phyloP scores from a whole-genome alignment of 2,329 filamentous ascomycete genomes.

The Lasiodiplodia sp. region DNA sequence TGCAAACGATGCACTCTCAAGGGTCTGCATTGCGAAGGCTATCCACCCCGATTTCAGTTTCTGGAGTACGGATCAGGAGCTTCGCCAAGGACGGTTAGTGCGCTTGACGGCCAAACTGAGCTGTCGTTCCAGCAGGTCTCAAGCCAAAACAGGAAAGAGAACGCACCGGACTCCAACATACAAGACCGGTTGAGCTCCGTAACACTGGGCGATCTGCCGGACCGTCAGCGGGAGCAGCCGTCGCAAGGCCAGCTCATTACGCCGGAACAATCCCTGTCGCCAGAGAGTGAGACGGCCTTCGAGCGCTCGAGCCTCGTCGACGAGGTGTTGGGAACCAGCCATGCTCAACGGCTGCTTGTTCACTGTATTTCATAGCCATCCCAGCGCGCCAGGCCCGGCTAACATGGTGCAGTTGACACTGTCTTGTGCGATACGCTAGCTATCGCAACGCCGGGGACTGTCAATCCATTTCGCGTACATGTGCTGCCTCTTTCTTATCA shows the following conservation, averaged over 20 bases:
- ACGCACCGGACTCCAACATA: background rate
- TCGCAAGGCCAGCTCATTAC: background rate
- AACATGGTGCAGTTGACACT: constrained; percentile 29
- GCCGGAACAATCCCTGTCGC: constrained; percentile 1
- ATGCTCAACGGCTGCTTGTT: constrained; percentile 28
- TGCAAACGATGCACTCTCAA: constrained; percentile 31
- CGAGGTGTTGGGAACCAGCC: constrained; percentile 13
- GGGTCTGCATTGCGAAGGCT: constrained; percentile 33
- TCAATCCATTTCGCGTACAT: constrained; percentile 32
- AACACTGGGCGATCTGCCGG: background rate
- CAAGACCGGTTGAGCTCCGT: background rate
- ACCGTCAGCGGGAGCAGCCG: background rate
- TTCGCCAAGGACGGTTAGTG: background rate
- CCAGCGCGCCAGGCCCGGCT: background rate
- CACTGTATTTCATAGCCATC: background rate
- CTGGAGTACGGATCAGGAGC: constrained; percentile 20
- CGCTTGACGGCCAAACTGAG: background rate
- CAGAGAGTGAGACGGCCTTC: background rate
- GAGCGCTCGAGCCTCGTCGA: constrained; percentile 5
- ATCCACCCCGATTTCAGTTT: constrained; percentile 32
- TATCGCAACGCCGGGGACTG: constrained; percentile 6
- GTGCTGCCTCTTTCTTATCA: constrained; percentile 32
- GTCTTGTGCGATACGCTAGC: constrained; percentile 30
- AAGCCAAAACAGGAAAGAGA: constrained; percentile 1
- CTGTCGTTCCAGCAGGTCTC: background rate